These are phyloP conservation scores for Hanseniaspora lachancei DNA, from an alignment of 805 yeast species.

Conservation along the genomic window DNA sequence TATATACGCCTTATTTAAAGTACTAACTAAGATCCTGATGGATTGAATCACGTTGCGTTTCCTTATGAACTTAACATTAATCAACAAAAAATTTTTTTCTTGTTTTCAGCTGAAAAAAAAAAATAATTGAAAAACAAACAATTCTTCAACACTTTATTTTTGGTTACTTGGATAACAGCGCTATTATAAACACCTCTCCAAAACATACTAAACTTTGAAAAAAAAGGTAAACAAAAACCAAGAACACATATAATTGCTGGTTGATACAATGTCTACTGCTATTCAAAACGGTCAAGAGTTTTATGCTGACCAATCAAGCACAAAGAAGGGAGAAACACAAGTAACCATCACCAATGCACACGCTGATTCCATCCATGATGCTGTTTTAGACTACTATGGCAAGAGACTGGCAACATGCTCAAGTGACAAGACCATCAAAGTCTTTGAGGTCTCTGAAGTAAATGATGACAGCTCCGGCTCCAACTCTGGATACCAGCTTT, in stretches of 20 bases:
- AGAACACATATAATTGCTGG: conserved; percentile 44
- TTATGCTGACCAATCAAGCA: not conserved
- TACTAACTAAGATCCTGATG: too few relatives aligned
- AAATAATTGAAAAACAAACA: not conserved
- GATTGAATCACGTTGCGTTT: too few relatives aligned
- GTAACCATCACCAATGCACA: conserved; percentile 85
- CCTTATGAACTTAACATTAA: not conserved
- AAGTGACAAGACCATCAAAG: conserved; percentile 88
- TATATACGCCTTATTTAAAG: not conserved
- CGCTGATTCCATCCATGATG: conserved; percentile 89
- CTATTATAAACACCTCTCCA: not conserved
- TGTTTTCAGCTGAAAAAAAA: not conserved
- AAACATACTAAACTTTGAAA: not conserved
- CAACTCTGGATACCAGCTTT: conserved; percentile 25
- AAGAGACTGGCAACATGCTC: conserved; percentile 92
- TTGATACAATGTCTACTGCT: not conserved
- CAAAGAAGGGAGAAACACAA: conserved; percentile 25
- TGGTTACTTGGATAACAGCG: not conserved
- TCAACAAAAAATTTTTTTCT: not conserved
- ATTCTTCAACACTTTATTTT: too few relatives aligned
- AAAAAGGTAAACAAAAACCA: conserved; percentile 14
- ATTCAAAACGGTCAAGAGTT: not conserved
- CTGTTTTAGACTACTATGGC: conserved; percentile 93
- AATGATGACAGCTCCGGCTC: conserved; percentile 37
- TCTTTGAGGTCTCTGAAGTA: conserved; percentile 82